Base-by-base conservation (phyloP, 306 rosid genomes). In the Pyrus communis region DNA sequence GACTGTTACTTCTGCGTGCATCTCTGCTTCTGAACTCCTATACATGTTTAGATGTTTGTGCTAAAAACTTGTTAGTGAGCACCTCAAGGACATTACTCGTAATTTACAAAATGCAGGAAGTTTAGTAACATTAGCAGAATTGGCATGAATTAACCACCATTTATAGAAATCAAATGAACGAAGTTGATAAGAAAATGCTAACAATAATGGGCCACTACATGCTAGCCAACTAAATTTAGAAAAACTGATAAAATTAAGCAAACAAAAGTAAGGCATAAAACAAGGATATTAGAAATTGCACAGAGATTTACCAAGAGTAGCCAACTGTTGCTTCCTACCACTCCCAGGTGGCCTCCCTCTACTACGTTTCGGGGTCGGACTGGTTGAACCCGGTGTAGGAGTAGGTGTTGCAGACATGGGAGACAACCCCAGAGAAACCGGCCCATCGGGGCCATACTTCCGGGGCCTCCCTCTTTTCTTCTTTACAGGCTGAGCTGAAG, bases 401-500 rank as follows among this genome's bases (percentile, higher is more conserved):
- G 83, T 87, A 63, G 88, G 85, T 66, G 87, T 73, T 33, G 76
- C 86, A 67, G 93, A 81, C 90, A 91, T 73, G 28, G 97, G 88
- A 85, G 97, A 88, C 75, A 92, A 85, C 54, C 86, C 84, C 88
- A 95, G 76, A 57, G 97, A 89, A 73, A 95, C 93, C 3, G 87
- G 80, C 69, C 88, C 98, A 83, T 82, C 97, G 69, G 96, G 87
- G 43, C 86, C 92, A 72, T 95, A 95, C 81, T 95, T 95, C n/a
- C 99, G 55, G 1, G 99, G 99, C 79, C 99, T 89, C 61, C 99
- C 97, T 84, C 99, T 84, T 73, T 95, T 95, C 93, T 77, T 95
- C 82, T 92, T 95, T 63, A 86, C 84, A 84, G 89, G 83, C 81
- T 88, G 97, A 71, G 89, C 70, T n/a, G 92, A 85, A 63, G 92